These are phyloP conservation scores for Pythium apleroticum DNA, from an alignment of 352 stramenopile genomes.

Conservation along the genomic window DNA sequence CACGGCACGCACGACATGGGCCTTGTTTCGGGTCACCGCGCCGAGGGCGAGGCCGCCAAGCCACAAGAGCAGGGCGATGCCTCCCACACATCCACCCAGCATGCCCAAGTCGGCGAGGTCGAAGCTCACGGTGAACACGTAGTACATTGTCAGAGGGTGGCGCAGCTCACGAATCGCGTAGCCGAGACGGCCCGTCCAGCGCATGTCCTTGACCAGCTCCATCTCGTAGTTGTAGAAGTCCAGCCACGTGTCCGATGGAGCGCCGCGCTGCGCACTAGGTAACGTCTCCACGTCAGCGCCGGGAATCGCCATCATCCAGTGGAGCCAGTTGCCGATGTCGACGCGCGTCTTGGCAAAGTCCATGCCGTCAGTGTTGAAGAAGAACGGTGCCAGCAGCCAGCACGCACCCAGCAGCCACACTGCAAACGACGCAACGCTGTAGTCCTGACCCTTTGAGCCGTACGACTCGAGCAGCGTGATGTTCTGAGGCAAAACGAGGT, in stretches of 20 bases:
- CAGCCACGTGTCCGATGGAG: slow-evolving; percentile 61
- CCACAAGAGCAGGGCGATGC: slow-evolving; percentile 63
- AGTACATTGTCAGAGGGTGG: slow-evolving; percentile 83
- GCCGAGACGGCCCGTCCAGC: slow-evolving; percentile 56
- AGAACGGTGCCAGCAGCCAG: slow-evolving; percentile 82
- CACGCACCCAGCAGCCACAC: slow-evolving; percentile 81
- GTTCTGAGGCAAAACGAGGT: slow-evolving; percentile 59
- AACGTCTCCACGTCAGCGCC: slow-evolving; percentile 45
- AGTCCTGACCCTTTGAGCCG: slow-evolving; percentile 84
- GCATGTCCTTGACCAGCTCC: slow-evolving; percentile 59
- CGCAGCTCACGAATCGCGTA: slow-evolving; percentile 78
- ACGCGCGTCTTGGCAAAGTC: slow-evolving; percentile 86
- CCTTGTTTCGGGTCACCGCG: slow-evolving; percentile 61
- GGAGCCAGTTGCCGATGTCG: slow-evolving; percentile 80
- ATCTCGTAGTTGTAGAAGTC: slow-evolving; percentile 83
- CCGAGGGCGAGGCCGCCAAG: slow-evolving; percentile 53
- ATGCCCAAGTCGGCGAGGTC: slow-evolving; percentile 62
- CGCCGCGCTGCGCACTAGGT: slow-evolving; percentile 34
- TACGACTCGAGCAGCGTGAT: slow-evolving; percentile 76
- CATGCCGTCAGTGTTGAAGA: slow-evolving; percentile 88
- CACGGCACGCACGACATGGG: slow-evolving; percentile 44
- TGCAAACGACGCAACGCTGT: slow-evolving; percentile 86
- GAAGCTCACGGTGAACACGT: slow-evolving; percentile 76
- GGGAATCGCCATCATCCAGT: slow-evolving; percentile 77
- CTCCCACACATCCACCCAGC: slow-evolving; percentile 59